Evolutionary conservation across 176 grass and related monocot species (phyloP), one percentile per base, ranked within the genome.

Genomic region (Oryza australiensis): DNA sequence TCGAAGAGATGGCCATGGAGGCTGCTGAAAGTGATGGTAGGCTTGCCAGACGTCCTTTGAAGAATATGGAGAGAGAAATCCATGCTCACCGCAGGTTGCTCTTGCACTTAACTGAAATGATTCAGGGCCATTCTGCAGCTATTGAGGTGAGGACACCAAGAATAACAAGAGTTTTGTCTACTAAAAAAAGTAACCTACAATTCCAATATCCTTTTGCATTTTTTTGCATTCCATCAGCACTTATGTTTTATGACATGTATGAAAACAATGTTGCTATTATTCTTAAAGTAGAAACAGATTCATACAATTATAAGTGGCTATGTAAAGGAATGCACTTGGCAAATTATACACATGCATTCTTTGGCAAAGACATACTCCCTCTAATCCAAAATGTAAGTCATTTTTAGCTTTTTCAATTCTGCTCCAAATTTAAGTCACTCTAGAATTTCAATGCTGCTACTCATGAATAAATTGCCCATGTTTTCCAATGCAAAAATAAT

Each of bases 11-110:
- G 92, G 68, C 75, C 40, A 8, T 20, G 35, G 81, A 97, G 73
- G 83, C 88, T 62, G 76, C 86, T 88, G 75, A 82, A 90, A 82
- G 40, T 85, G 94, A 97, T 83, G 87, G 90, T 48, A 86, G 92
- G 78, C 73, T 97, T 66, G 94, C 92, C 42, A 87, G 92, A 46
- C 74, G 60, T n/a, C 82, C 92, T 80, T 72, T 94, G 68, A 88
- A 85, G 84, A 86, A 88, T 82, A 80, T 0, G 24, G 75, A 92
- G 51, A 80, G 72, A 83, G 92, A 97, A 79, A 85, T 90, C 42
- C 76, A 90, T 42, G 86, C 88, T 76, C 92, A 97, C 85, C 46
- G 12, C 72, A 86, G 83, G 75, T 78, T 94, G 83, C 88, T 90
- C 55, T 53, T 68, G 10, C 86, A 80, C 64, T 43, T 97, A 12